These are phyloP conservation scores for Lachancea waltii DNA, from an alignment of 805 yeast species.

Conservation along the genomic window DNA sequence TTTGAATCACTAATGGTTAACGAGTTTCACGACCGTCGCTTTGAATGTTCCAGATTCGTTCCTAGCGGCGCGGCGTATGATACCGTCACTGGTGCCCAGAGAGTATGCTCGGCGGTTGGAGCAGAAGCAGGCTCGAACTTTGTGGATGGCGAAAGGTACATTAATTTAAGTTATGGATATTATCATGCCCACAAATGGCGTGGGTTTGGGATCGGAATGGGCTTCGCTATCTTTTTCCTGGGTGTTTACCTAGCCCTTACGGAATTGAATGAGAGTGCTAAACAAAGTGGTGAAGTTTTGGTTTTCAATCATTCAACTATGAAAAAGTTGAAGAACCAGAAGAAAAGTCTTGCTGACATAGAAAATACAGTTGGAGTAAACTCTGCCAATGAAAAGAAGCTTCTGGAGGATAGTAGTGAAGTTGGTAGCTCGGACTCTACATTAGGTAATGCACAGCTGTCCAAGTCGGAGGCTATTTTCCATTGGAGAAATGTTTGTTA, in stretches of 20 bases:
- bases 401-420: conserved; percentile 22
- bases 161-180: conserved; percentile 41
- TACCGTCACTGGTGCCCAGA: conserved; percentile 30
- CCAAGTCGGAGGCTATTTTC: conserved; percentile 45
- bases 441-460: conserved; percentile 22
- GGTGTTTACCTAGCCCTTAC: conserved; percentile 45
- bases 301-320: conserved; percentile 49
- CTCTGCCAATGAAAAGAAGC: conserved; percentile 17
- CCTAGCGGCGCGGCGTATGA: conserved; percentile 44
- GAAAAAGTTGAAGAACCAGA: conserved; percentile 40
- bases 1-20: conserved; percentile 54
- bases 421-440: conserved; percentile 7
- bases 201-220: conserved; percentile 56
- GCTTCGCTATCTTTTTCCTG: conserved; percentile 49
- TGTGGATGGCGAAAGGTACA: conserved; percentile 49
- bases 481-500: conserved; percentile 75
- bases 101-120: conserved; percentile 53
- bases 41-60: conserved; percentile 41
- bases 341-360: conserved; percentile 23
- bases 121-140: conserved; percentile 43
- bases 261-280: conserved; percentile 54
- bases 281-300: conserved; percentile 66
- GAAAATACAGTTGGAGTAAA: conserved; percentile 18
- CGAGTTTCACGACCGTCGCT: conserved; percentile 45
- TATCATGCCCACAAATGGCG: conserved; percentile 50